Evolutionary conservation across 176 grass and related monocot genomes (phyloP), one percentile per base, ranked within the genome.

Genomic region (Elaeis guineensis): DNA sequence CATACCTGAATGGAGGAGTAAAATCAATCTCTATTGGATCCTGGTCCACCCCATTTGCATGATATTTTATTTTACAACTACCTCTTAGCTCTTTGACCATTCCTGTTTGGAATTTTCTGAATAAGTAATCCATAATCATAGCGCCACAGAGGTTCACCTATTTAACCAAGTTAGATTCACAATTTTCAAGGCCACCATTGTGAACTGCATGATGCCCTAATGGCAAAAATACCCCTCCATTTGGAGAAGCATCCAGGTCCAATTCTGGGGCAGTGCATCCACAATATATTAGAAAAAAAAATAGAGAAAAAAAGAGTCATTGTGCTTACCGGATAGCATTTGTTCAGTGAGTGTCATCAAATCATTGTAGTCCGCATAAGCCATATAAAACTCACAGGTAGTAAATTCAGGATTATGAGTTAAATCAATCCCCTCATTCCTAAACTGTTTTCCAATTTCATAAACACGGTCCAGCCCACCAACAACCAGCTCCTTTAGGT

Each of bases 321-420:
- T 12, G 11, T 55, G 30, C 26, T 82, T 66, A 97, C 93, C 73
- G 50, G 93, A 88, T 70, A 97, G 61, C 84, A 97, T 82, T 24
- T 71, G 54, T 88, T 97, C 93, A 24, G 93, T 89, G 58, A 92
- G 73, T 51, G 56, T 67, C 82, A 95, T 95, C 60, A 89, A 35
- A 62, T 89, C 89, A 83, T 79, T 82, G 62, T 97, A 97, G 88
- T 97, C 93, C n/a, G 93, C 93, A 78, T 83, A 89, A 17, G 93
- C 93, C 93, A 97, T 97, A 70, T 97, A 97, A 70, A 97, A 97
- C 71, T 97, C 93, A 53, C 84, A 88, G 15, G 87, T 92, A 50
- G 93, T 97, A 66, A 97, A 97, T 75, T 97, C 93, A 66, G 93
- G 93, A 82, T 97, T 97, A 70, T 97, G 93, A 29, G 93, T 97